Evolutionary conservation across 2,329 filamentous ascomycete genomes (phyloP).

Genomic region (Pseudogymnoascus sp.): DNA sequence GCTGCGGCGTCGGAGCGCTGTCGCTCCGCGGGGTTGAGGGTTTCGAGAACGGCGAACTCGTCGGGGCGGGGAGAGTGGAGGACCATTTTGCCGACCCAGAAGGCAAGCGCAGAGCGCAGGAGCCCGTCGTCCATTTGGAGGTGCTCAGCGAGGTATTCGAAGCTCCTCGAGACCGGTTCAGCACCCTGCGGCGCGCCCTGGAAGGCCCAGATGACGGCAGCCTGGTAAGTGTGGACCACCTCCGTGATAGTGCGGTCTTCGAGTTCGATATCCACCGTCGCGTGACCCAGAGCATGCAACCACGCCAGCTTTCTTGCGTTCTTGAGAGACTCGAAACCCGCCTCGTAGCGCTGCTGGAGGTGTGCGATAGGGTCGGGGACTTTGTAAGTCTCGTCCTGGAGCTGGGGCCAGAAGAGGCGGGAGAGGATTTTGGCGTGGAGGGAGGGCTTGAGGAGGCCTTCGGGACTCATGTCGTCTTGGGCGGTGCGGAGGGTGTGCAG

Average conservation of each 20-base stretch:
- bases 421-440: constrained; percentile 84
- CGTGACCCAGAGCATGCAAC: constrained; percentile 76
- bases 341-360: constrained; percentile 65
- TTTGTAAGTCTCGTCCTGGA: constrained; percentile 63
- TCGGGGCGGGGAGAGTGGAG: constrained; percentile 51
- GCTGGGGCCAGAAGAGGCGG: constrained; percentile 84
- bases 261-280: constrained; percentile 74
- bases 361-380: constrained; percentile 53
- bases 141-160: constrained; percentile 46
- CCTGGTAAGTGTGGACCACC: constrained; percentile 77
- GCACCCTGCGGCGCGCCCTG: constrained; percentile 37
- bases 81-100: constrained; percentile 66
- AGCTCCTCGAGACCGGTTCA: constrained; percentile 34
- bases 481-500: constrained; percentile 21
- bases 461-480: constrained; percentile 31
- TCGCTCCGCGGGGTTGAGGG: constrained; percentile 40
- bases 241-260: constrained; percentile 69
- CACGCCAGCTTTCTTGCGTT: constrained; percentile 80
- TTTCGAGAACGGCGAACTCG: constrained; percentile 64
- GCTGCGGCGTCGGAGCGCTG: constrained; percentile 27
- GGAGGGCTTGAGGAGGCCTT: constrained; percentile 33
- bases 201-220: constrained; percentile 82
- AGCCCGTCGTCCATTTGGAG: constrained; percentile 71
- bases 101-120: constrained; percentile 59
- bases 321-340: constrained; percentile 74